These are phyloP conservation scores for Abrus pulchellus DNA, from an alignment of 306 rosid genomes.

Conservation along the genomic window DNA sequence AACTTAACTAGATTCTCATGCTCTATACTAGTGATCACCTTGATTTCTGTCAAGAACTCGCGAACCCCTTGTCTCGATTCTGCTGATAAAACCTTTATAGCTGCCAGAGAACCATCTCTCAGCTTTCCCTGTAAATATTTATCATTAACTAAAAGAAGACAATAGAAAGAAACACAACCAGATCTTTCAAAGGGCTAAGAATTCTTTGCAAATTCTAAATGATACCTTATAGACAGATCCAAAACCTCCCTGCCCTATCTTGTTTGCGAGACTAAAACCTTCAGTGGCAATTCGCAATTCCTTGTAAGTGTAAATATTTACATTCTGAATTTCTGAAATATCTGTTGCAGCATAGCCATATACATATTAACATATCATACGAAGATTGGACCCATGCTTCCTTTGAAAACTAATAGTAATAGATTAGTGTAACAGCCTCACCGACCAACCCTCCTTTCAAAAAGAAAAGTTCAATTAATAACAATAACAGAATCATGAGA, in stretches of 20 bases:
- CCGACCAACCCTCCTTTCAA: background rate
- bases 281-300: slow-evolving; percentile 71
- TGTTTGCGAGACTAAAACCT: slow-evolving; percentile 63
- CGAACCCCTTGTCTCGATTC: slow-evolving; percentile 72
- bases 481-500: background rate
- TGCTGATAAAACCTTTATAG: slow-evolving; percentile 79
- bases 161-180: slow-evolving; percentile 3
- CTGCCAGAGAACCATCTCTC: slow-evolving; percentile 64
- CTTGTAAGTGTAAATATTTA: slow-evolving; percentile 63
- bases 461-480: slow-evolving; percentile 10
- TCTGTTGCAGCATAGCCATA: slow-evolving; percentile 49
- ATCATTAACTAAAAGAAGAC: slow-evolving; percentile 19
- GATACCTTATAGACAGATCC: slow-evolving; percentile 86
- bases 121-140: slow-evolving; percentile 64
- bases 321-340: slow-evolving; percentile 65
- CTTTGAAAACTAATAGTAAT: background rate
- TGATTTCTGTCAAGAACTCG: slow-evolving; percentile 88
- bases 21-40: slow-evolving; percentile 71
- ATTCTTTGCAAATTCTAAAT: background rate
- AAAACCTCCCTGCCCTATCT: slow-evolving; percentile 90
- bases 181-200: background rate
- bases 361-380: background rate
- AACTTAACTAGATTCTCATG: slow-evolving; percentile 85
- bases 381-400: background rate
- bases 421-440: background rate